A percentile compares a stretch with the other conserved stretches of the same genome.
Conservation (phyloP, 345 rosid species). For the Lumnitzera littorea region DNA sequence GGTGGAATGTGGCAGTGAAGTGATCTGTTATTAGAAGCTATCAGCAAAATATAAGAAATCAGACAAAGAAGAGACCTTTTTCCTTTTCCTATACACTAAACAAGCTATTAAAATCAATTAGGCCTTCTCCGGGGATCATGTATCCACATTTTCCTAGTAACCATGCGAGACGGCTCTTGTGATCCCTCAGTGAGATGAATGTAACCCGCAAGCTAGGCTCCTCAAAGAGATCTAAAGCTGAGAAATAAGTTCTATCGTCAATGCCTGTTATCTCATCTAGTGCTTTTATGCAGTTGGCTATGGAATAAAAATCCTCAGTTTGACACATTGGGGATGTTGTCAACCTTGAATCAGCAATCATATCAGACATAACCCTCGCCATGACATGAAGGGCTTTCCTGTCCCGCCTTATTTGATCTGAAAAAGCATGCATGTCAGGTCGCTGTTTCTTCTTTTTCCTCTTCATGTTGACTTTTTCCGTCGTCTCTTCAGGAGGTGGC, state of each 20-base stretch:
- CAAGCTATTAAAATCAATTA: too few species aligned
- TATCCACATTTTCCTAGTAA: constrained; percentile 41
- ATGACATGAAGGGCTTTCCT: constrained; percentile 31
- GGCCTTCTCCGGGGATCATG: too few species aligned
- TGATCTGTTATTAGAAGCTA: too few species aligned
- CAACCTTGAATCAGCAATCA: constrained; percentile 43
- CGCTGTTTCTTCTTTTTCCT: constrained; percentile 47
- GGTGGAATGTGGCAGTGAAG: too few species aligned
- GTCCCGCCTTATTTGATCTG: constrained; percentile 22
- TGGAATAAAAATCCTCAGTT: constrained; percentile 34
- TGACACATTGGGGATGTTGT: constrained; percentile 14
- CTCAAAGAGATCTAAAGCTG: constrained; percentile 72
- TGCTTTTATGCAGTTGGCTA: constrained; percentile 53
- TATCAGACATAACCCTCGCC: constrained; percentile 58
- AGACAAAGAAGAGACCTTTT: too few species aligned
- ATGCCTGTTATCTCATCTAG: constrained; percentile 54
- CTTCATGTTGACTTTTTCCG: constrained; percentile 13
- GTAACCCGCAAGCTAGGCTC: constrained; percentile 48
- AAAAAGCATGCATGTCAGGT: constrained; percentile 21
- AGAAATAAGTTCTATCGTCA: constrained; percentile 48
- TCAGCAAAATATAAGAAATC: too few species aligned
- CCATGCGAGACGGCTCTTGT: constrained; percentile 41
- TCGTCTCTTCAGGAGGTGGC: constrained; percentile 15
- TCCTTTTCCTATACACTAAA: too few species aligned
- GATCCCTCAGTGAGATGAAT: constrained; percentile 45